Conservation (phyloP, 2,329 filamentous ascomycete genomes). For the Colletotrichum plurivorum region DNA sequence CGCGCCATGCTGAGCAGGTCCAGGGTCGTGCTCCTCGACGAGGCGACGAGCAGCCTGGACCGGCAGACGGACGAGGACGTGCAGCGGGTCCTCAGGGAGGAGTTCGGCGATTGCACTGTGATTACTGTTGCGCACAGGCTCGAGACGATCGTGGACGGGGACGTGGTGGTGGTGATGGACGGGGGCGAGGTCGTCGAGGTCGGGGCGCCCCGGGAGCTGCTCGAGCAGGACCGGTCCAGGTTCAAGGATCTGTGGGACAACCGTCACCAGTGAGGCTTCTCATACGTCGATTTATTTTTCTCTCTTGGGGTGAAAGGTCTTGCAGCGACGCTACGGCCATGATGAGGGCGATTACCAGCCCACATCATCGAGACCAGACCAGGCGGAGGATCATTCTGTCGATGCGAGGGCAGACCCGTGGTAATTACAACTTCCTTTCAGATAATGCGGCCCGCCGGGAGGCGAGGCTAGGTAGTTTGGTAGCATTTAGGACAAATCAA, state of each 20-base stretch:
- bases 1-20: slow-evolving; percentile 47
- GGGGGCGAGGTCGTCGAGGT: slow-evolving; percentile 56
- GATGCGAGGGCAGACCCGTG: not conserved
- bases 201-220: not conserved
- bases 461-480: no score
- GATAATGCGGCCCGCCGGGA: not conserved
- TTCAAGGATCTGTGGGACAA: not conserved
- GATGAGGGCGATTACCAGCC: not conserved
- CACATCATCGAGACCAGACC: not conserved
- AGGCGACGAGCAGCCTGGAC: slow-evolving; percentile 51
- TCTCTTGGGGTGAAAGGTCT: not conserved
- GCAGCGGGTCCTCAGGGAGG: slow-evolving; percentile 51
- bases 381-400: not conserved
- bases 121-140: slow-evolving; percentile 53
- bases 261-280: not conserved
- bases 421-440: not conserved
- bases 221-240: not conserved
- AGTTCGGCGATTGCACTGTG: slow-evolving; percentile 60
- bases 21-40: slow-evolving; percentile 51
- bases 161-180: slow-evolving; percentile 60
- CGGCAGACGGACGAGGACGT: slow-evolving; percentile 46
- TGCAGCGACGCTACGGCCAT: not conserved
- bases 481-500: no score
- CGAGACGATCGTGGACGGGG: slow-evolving; percentile 62
- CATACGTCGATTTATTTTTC: not conserved